Evolutionary conservation across 768 basidiomycete genomes (phyloP).

Genomic region (Brasilioporus rufonigricans): DNA sequence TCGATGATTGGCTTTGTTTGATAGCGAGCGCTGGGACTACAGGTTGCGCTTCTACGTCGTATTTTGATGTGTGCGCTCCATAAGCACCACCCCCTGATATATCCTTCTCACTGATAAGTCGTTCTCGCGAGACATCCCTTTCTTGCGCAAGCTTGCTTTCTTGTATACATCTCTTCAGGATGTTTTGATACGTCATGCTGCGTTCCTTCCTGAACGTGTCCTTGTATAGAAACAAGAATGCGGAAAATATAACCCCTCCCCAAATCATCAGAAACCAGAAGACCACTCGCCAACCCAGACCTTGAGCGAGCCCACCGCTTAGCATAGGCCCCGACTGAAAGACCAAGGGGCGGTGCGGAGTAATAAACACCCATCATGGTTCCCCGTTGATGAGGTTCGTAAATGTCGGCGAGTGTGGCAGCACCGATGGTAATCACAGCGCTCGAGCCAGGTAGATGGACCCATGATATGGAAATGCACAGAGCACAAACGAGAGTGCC

Average conservation of each 20-base stretch:
- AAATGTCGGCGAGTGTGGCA: conserved; percentile 78
- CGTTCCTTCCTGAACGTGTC: conserved; percentile 87
- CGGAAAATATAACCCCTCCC: conserved; percentile 49
- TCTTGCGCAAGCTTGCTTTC: conserved; percentile 17
- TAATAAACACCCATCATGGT: conserved; percentile 83
- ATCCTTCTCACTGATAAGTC: conserved; percentile 10
- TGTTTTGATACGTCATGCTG: conserved; percentile 74
- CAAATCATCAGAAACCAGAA: conserved; percentile 82
- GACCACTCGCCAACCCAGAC: conserved; percentile 74
- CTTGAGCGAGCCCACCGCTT: conserved; percentile 67
- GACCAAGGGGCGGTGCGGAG: conserved; percentile 74
- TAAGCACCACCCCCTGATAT: conserved; percentile 11
- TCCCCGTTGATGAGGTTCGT: conserved; percentile 71
- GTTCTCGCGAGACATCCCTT: conserved; percentile 22
- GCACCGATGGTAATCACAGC: conserved; percentile 66
- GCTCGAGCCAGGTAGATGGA: conserved; percentile 43
- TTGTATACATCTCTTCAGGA: conserved; percentile 45
- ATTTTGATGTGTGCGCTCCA: conserved; percentile 10
- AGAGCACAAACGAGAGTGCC: conserved; percentile 14
- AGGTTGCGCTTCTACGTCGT: conserved; percentile 24
- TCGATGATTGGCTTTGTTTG: conserved; percentile 49
- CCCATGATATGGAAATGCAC: not conserved
- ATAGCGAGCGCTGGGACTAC: conserved; percentile 13
- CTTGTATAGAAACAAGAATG: conserved; percentile 69
- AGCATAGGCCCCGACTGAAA: conserved; percentile 65